Conservation (phyloP, 495 filamentous ascomycete genomes). For the Xylaria palmicola region DNA sequence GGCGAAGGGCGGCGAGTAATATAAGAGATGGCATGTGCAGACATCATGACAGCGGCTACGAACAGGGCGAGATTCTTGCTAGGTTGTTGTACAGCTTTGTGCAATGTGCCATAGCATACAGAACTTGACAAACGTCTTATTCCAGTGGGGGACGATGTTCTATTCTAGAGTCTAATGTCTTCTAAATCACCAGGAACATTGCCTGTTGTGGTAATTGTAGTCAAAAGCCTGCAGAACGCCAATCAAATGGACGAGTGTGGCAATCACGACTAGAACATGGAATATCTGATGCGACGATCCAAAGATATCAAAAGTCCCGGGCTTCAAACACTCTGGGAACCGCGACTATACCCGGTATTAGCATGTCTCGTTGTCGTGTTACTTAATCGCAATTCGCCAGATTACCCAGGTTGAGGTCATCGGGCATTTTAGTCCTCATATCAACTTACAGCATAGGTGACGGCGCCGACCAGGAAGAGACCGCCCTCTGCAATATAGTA, state of each 20-base stretch:
- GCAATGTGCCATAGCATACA: too few species aligned
- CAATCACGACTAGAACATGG: conserved; percentile 62
- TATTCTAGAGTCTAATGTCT: background rate
- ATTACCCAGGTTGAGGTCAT: background rate
- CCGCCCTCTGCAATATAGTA: conserved; percentile 43
- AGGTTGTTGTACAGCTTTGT: too few species aligned
- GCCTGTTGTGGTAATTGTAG: conserved; percentile 33
- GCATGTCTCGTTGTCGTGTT: background rate
- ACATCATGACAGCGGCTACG: too few species aligned
- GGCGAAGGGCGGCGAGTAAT: too few species aligned
- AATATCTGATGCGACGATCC: conserved; percentile 66
- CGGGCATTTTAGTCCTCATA: too few species aligned
- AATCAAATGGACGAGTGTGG: conserved; percentile 56
- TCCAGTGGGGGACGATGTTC: too few species aligned
- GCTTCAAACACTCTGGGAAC: conserved; percentile 38
- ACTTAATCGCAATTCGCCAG: conserved; percentile 10
- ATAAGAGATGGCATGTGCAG: too few species aligned
- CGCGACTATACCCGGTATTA: conserved; percentile 28
- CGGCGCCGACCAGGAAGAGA: conserved; percentile 37
- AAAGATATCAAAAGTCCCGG: conserved; percentile 58
- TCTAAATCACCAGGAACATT: conserved; percentile 14
- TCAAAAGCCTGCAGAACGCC: conserved; percentile 60
- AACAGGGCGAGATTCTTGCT: too few species aligned
- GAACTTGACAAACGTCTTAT: too few species aligned
- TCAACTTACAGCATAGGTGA: conserved; percentile 45